Conservation (phyloP, 2,329 filamentous ascomycete genomes). For the Diaporthe sp. region DNA sequence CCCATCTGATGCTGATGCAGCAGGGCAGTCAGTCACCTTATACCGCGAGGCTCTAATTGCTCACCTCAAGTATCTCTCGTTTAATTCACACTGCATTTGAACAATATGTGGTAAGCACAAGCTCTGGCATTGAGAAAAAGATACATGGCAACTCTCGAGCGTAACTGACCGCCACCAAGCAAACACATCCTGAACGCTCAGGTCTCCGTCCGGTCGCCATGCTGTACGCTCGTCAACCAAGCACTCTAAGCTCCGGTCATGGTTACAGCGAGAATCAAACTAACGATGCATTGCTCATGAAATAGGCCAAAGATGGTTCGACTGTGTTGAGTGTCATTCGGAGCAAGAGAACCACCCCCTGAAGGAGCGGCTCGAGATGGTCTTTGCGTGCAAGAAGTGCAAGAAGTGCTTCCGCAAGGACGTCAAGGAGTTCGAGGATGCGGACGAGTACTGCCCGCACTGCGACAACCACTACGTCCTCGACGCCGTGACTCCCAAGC, state of each 20-base stretch:
- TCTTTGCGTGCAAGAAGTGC: constrained; percentile 98
- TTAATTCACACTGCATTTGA: neutral
- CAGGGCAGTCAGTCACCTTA: neutral
- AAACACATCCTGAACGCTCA: constrained; percentile 99
- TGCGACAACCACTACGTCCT: constrained; percentile 99
- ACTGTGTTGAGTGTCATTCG: constrained; percentile 93
- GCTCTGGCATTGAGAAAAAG: neutral
- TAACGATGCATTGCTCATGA: neutral
- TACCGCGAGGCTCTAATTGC: neutral
- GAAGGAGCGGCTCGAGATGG: constrained; percentile 85
- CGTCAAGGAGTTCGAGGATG: constrained; percentile 89
- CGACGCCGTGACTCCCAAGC: constrained; percentile 86
- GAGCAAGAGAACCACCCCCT: constrained; percentile 84
- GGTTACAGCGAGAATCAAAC: neutral
- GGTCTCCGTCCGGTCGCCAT: constrained; percentile 93
- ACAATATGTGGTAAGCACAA: constrained; percentile 35
- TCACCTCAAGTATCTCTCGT: neutral
- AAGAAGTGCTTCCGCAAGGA: constrained; percentile 98
- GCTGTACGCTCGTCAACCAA: constrained; percentile 71
- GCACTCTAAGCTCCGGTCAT: neutral
- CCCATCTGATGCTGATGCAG: neutral
- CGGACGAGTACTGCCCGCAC: constrained; percentile 98
- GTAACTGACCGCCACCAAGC: constrained; percentile 59
- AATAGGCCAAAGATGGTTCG: constrained; percentile 94
- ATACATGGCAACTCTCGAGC: neutral